Base-by-base conservation (phyloP, 2,329 filamentous ascomycete genomes). In the Exserohilum rostratum region DNA sequence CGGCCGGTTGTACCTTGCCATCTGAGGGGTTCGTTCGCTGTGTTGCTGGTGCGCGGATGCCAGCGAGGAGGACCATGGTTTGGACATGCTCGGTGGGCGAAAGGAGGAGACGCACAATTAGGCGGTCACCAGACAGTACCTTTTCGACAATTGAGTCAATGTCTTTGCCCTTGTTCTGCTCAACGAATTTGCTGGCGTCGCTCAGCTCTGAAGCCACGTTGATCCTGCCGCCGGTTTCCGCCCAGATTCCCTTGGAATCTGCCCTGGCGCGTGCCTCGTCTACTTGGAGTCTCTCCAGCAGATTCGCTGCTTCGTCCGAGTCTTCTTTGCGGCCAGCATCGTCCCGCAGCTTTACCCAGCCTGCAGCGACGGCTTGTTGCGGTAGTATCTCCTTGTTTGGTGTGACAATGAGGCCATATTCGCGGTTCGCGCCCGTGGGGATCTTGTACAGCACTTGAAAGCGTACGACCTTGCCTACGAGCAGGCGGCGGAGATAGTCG, bases 261-360 rank as follows among this genome's bases (percentile, higher is more conserved):
- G 83, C 82, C 76, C 87, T 91, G 55, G 95, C 95, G 64, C 89
- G 85, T 38, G 85, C 82, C 77, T 98, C 93, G 30, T 93, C 80
- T 43, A 83, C 82, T 64, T 91, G 88, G 57, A 99, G 85, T 67
- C 86, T 88, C 66, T 96, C 89, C 20, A 99, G 81, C 56, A 89
- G 84, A 60, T 87, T 81, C 27, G 79, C 71, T 7, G 88, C 83
- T 46, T 92, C 88, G 53, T 95, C 90, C 2, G 88, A 87, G 55
- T 97, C 92, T 63, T 97, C 93, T 72, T 93, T 95, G 62, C 89
- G 88, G 58, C 92, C 93, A 55, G 93, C 93, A 76, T 99, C 95
- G 69, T 99, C 95, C 61, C 95, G 87, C 56, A 99, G 85, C 79
- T 95, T 96, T 60, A 92, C 80, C 92, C 93, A 97, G 63, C 95